phyloP scores from a whole-genome alignment of 345 rosid species.

The Gossypium bickii region DNA sequence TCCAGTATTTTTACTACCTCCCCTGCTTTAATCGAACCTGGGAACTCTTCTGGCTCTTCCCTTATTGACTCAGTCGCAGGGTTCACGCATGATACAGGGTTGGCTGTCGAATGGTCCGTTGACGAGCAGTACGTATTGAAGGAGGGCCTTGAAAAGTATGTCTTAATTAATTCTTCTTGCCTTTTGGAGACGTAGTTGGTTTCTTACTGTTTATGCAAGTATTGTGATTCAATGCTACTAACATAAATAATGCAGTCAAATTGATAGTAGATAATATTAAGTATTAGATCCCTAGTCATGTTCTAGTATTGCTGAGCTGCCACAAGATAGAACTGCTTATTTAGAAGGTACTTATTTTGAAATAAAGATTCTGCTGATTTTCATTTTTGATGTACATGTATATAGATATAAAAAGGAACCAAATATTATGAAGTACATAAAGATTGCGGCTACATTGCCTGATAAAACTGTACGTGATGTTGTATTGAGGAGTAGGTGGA shows the following conservation, averaged over 20 bases:
- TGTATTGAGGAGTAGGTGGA: conserved; percentile 93
- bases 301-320: background rate
- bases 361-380: background rate
- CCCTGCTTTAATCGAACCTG: conserved; percentile 32
- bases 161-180: background rate
- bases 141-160: conserved; percentile 4
- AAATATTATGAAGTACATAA: conserved; percentile 76
- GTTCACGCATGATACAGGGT: conserved; percentile 47
- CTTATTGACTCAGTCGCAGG: conserved; percentile 55
- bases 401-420: conserved; percentile 68
- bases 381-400: conserved; percentile 7
- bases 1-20: conserved; percentile 32
- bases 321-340: background rate
- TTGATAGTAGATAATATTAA: background rate
- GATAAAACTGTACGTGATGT: conserved; percentile 94
- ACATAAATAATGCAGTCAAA: background rate
- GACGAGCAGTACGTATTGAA: conserved; percentile 47
- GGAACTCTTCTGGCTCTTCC: conserved; percentile 48
- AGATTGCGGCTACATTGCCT: conserved; percentile 70
- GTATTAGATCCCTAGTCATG: background rate
- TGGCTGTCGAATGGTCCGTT: conserved; percentile 76
- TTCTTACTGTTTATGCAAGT: background rate
- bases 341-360: background rate
- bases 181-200: background rate
- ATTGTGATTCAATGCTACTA: background rate